A percentile compares a stretch with the other conserved stretches of the same genome.
phyloP scores from a whole-genome alignment of 352 stramenopile genomes.

The Globisporangium spiculum region DNA sequence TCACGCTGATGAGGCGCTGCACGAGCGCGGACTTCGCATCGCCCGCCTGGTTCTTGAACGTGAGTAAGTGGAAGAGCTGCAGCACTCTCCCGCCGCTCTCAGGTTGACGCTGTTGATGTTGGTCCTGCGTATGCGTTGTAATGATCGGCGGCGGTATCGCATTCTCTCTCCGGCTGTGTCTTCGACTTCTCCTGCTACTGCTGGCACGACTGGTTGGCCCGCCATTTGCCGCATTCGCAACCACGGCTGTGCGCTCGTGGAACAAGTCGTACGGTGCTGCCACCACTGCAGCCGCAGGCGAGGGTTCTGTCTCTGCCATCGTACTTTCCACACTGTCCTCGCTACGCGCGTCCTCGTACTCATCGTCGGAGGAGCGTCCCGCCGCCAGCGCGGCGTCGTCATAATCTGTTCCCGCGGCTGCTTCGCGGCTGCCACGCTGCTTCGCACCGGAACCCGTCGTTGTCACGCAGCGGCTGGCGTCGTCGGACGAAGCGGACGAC shows the following conservation, averaged over 20 bases:
- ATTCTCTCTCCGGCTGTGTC: constrained; percentile 8
- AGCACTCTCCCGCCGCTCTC: constrained; percentile 36
- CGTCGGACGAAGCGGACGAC: constrained; percentile 7
- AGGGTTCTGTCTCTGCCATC: constrained; percentile 6
- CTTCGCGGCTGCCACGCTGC: constrained; percentile 4
- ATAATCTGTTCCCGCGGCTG: constrained; percentile 12
- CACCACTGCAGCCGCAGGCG: neutral
- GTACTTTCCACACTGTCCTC: constrained; percentile 34
- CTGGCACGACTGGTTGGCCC: neutral
- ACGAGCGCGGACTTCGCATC: constrained; percentile 55
- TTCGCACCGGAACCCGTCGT: constrained; percentile 26
- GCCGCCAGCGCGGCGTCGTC: constrained; percentile 18
- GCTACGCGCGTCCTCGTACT: constrained; percentile 23
- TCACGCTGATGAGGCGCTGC: constrained; percentile 47
- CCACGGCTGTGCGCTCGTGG: constrained; percentile 21
- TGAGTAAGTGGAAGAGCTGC: constrained; percentile 59
- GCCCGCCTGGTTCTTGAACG: constrained; percentile 54
- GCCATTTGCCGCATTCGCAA: neutral
- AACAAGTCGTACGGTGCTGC: constrained; percentile 31
- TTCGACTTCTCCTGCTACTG: neutral
- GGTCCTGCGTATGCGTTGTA: neutral
- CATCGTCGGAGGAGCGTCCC: constrained; percentile 7
- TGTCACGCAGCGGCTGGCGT: neutral
- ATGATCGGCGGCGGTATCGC: constrained; percentile 9
- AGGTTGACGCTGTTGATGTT: constrained; percentile 7